phyloP scores from a whole-genome alignment of 2,329 filamentous ascomycete species.

The Neophaeococcomyces mojaviensis region DNA sequence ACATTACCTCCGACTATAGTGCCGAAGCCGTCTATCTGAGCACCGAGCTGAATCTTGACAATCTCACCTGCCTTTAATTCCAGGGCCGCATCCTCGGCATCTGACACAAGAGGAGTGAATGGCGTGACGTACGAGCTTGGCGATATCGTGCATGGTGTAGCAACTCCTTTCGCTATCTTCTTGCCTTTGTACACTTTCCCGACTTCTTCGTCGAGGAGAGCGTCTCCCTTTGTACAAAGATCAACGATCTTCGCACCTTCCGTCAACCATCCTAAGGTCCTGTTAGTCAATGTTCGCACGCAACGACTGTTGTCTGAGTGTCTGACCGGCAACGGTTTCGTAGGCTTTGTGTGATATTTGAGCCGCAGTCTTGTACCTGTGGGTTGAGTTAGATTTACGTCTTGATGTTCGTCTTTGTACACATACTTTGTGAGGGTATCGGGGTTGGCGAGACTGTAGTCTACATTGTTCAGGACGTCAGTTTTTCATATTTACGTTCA shows the following conservation, averaged over 20 bases:
- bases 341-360: slow-evolving; percentile 94
- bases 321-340: slow-evolving; percentile 63
- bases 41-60: slow-evolving; percentile 97
- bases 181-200: slow-evolving; percentile 97
- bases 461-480: slow-evolving; percentile 37
- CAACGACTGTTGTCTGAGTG: slow-evolving; percentile 11
- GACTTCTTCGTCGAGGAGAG: slow-evolving; percentile 87
- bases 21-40: slow-evolving; percentile 94
- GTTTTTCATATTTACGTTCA: neutral
- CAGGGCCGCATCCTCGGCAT: slow-evolving; percentile 72
- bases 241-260: slow-evolving; percentile 88
- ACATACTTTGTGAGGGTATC: slow-evolving; percentile 78
- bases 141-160: slow-evolving; percentile 71
- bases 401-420: neutral
- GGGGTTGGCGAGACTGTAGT: slow-evolving; percentile 83
- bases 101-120: slow-evolving; percentile 84
- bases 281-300: neutral
- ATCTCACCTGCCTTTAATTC: slow-evolving; percentile 78
- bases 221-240: slow-evolving; percentile 92
- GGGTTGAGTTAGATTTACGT: neutral
- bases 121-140: slow-evolving; percentile 91
- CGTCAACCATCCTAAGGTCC: slow-evolving; percentile 53
- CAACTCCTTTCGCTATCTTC: slow-evolving; percentile 79
- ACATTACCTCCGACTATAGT: slow-evolving; percentile 94
- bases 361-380: slow-evolving; percentile 82